Evolutionary conservation across 371 early-diverging fungal species (phyloP).

Genomic region (Blastocladiella emersonii): DNA sequence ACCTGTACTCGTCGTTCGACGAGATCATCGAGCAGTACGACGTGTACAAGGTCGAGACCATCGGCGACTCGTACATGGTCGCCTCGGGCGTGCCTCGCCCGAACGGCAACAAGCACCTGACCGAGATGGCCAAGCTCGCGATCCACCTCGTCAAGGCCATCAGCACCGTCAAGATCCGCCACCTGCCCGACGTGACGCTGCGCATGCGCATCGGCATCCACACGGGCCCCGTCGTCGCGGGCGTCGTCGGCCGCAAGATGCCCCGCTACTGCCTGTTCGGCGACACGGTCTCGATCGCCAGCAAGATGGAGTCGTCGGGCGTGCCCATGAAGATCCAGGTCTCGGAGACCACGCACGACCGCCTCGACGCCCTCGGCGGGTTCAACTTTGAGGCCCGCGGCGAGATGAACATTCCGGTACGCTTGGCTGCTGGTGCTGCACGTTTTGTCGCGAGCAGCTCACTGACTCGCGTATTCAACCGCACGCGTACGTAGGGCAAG

Average conservation of each 20-base stretch:
- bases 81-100: slow-evolving; percentile 18
- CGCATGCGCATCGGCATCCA: slow-evolving; percentile 19
- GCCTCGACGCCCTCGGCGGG: slow-evolving; percentile 16
- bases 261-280: slow-evolving; percentile 17
- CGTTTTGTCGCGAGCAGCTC: no score
- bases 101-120: slow-evolving; percentile 18
- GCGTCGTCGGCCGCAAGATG: slow-evolving; percentile 30
- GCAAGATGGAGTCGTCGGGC: slow-evolving; percentile 15
- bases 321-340: slow-evolving; percentile 19
- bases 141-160: slow-evolving; percentile 3
- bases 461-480: no score
- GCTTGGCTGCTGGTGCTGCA: no score
- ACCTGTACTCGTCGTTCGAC: slow-evolving; percentile 22
- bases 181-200: slow-evolving; percentile 14
- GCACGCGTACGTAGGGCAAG: no score
- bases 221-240: slow-evolving; percentile 22
- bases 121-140: slow-evolving; percentile 17
- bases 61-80: slow-evolving; percentile 21
- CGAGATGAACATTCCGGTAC: not conserved
- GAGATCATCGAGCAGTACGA: slow-evolving; percentile 18
- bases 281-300: slow-evolving; percentile 9
- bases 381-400: slow-evolving; percentile 11
- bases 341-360: slow-evolving; percentile 14
- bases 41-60: slow-evolving; percentile 26
- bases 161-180: slow-evolving; percentile 2